Evolutionary conservation across 495 filamentous ascomycete species (phyloP), one percentile per base, ranked within the genome.

Genomic region (Penicillium coffeae): DNA sequence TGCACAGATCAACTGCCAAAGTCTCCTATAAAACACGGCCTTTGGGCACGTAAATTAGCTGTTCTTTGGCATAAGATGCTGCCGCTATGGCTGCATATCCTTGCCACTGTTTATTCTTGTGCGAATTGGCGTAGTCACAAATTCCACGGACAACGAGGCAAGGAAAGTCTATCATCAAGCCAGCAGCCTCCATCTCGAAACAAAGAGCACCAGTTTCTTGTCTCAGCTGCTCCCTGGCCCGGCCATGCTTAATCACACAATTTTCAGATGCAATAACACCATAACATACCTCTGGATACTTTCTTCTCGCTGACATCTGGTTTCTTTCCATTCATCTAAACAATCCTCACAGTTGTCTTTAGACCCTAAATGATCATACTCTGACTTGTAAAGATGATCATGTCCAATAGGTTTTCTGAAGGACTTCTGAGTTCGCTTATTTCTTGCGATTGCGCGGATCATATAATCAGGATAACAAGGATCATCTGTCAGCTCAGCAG

Each of bases 91-190:
- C 65, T 36, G 61, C 65, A 44, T 68, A 69, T 21, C 34, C 51
- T 50, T 69, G 67, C 67, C 66, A 71, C 21, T 47, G 33, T 22
- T 69, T 58, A 22, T 69, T 69, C 50, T 71, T 69, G 40, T 69
- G 65, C 5, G 61, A 60, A 45, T 71, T 66, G 3, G 56, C 44
- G 53, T 69, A 71, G 47, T 71, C 66, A 40, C 66, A 61, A 22
- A 71, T 64, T 6, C 68, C 68, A 37, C 63, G 51, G 25, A 71
- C 60, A 10, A 69, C 58, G 1, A 69, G 51, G 41, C 62, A 69
- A 38, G 54, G 62, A 33, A 69, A 62, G 38, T 59, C n/a, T n/a
- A n/a, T n/a, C n/a, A n/a, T n/a, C n/a, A n/a, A n/a, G n/a, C n/a
- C n/a, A n/a, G n/a, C n/a, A n/a, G n/a, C n/a, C n/a, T 37, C 34